Base-by-base conservation (phyloP, 192 early-diverging fungal species). In the Umbelopsis vinacea region DNA sequence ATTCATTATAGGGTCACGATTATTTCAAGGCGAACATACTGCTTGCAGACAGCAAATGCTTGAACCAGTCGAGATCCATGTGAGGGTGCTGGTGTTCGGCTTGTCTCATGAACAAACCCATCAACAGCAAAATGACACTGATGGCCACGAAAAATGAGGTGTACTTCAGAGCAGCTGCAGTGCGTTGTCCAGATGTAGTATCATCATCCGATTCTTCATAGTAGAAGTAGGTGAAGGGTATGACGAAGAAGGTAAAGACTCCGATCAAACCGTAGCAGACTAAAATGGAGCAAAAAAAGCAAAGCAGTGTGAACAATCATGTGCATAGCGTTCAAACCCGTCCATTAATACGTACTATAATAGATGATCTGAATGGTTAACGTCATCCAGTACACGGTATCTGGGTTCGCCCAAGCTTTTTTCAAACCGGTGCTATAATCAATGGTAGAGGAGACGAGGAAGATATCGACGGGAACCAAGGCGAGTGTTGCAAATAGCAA, bases 161-260 rank as follows among this genome's bases (percentile, higher is more conserved):
- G 55, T 87, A 88, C 68, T 87, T 87, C 52, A 85, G 67, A 4
- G 89, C 82, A 1, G 76, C 81, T 6, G 50, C 26, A 9, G 86
- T 29, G 4, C 89, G 77, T 26, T 84, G 70, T 0, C 66, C 37
- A 0, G 71, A 45, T 11, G 77, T 69, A 38, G 80, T 74, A 24
- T 79, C 82, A 23, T 87, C 83, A 24, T 86, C 83, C 10, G 82
- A 69, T 40, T 87, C 85, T 54, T 90, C 89, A 76, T 74, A 90
- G 73, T 81, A 90, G 60, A 88, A 88, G 52, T 90, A 90, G 21
- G 84, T 79, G 46, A 90, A 84, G 2, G 89, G 89, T 71, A 90
- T 85, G 74, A 84, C 74, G 29, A 81, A 70, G 70, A 85, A 85
- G 46, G 73, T 54, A 33, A 87, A 84, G 38, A 85, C 50, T 15